Evolutionary conservation across 2,329 filamentous ascomycete genomes (phyloP).

Genomic region (Oidium heveae): DNA sequence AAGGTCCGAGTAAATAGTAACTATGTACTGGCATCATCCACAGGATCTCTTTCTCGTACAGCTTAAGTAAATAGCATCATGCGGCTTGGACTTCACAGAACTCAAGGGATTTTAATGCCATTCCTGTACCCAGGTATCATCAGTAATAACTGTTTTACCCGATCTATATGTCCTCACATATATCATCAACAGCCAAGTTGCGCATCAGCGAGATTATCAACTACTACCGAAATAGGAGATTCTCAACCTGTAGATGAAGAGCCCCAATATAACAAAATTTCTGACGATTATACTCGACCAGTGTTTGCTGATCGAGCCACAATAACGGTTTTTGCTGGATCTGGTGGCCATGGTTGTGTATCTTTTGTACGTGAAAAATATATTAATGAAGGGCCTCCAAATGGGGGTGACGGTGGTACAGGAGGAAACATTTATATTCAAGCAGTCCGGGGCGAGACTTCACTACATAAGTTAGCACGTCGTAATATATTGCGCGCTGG

Average conservation of each 20-base stretch:
- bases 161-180: conserved; percentile 4
- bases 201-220: background rate
- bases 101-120: conserved; percentile 12
- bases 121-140: conserved; percentile 14
- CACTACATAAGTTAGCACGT: conserved; percentile 70
- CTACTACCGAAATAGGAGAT: background rate
- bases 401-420: conserved; percentile 80
- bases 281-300: conserved; percentile 61
- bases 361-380: conserved; percentile 86
- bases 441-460: conserved; percentile 73
- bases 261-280: conserved; percentile 53
- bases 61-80: no score
- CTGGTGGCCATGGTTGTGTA: conserved; percentile 76
- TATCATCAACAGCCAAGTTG: conserved; percentile 3
- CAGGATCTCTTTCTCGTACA: no score
- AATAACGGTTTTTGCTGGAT: conserved; percentile 51
- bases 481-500: conserved; percentile 50
- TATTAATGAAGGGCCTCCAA: conserved; percentile 66
- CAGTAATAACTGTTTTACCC: conserved; percentile 2
- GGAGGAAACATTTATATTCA: conserved; percentile 91
- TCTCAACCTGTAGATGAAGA: conserved; percentile 6
- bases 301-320: conserved; percentile 73
- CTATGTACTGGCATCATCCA: no score
- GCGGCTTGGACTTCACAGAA: no score
- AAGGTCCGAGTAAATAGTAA: no score